These are phyloP conservation scores for Kwoniella newhampshirensis DNA, from an alignment of 768 basidiomycete species.

Conservation along the genomic window DNA sequence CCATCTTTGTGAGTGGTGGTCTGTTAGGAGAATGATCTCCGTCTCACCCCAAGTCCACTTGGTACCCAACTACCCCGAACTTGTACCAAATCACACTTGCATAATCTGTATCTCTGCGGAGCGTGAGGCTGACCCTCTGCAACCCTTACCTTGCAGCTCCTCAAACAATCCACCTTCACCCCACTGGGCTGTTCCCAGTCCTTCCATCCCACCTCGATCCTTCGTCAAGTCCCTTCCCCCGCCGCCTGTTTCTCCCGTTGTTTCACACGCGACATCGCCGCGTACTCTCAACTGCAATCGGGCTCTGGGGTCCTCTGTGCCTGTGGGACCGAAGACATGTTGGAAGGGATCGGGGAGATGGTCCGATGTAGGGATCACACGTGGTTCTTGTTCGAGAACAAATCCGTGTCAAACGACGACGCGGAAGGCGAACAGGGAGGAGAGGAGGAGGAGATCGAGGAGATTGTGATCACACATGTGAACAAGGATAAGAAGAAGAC, in stretches of 20 bases:
- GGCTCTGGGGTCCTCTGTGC: conserved; percentile 18
- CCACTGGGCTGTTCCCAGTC: conserved; percentile 14
- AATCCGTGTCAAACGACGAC: background rate
- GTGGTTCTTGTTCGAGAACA: conserved; percentile 14
- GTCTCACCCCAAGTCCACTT: too few relatives aligned
- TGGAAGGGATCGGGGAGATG: conserved; percentile 3
- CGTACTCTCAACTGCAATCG: conserved; percentile 8
- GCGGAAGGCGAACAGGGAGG: background rate
- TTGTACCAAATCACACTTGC: too few relatives aligned
- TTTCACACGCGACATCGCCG: conserved; percentile 11
- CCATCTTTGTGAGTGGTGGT: conserved; percentile 23
- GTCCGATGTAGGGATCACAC: conserved; percentile 14
- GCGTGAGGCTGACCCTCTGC: too few relatives aligned
- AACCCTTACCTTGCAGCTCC: background rate
- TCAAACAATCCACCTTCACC: conserved; percentile 9
- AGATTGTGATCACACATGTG: too few relatives aligned
- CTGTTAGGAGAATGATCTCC: too few relatives aligned
- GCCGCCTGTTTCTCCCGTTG: conserved; percentile 17
- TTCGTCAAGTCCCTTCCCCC: conserved; percentile 14
- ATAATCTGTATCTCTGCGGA: too few relatives aligned
- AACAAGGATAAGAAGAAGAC: too few relatives aligned
- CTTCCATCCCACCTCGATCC: conserved; percentile 16
- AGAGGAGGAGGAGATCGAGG: background rate
- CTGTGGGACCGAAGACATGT: conserved; percentile 13
- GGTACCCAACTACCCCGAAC: too few relatives aligned